A percentile compares a stretch with the other conserved stretches of the same genome.
These are phyloP conservation scores for Synchytrium microbalum DNA, from an alignment of 371 early-diverging fungal species.

Conservation along the genomic window DNA sequence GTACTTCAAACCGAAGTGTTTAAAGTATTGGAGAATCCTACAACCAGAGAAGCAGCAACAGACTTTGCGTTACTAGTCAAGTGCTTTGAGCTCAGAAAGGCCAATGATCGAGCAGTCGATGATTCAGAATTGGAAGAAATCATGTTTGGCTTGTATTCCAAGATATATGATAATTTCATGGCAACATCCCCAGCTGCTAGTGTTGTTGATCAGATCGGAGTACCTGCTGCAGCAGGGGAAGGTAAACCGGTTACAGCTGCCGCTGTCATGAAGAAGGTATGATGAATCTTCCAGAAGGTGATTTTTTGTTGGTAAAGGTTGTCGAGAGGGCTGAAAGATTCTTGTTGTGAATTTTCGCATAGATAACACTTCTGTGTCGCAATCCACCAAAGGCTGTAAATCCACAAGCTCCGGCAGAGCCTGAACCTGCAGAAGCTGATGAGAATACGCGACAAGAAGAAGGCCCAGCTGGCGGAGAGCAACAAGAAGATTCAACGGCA, in stretches of 20 bases:
- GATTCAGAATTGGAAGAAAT: constrained; percentile 35
- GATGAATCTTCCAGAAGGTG: constrained; percentile 13
- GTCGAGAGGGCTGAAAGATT: no score
- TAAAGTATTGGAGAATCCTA: constrained; percentile 14
- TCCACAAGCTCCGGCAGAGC: not conserved
- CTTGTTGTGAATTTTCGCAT: no score
- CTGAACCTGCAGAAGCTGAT: not conserved
- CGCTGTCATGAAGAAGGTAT: not conserved
- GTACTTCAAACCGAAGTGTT: not conserved
- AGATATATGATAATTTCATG: constrained; percentile 29
- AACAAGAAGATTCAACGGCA: no score
- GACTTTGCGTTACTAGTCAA: constrained; percentile 2
- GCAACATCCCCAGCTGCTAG: not conserved
- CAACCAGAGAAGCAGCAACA: constrained; percentile 14
- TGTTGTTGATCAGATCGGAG: constrained; percentile 13
- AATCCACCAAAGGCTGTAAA: not conserved
- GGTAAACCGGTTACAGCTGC: constrained; percentile 10
- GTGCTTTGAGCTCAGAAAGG: constrained; percentile 35
- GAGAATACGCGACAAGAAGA: no score
- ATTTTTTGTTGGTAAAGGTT: no score
- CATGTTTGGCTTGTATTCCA: constrained; percentile 29
- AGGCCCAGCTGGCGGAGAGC: no score
- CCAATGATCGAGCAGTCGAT: constrained; percentile 35
- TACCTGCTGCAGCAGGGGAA: constrained; percentile 2
- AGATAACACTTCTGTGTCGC: not conserved